Evolutionary conservation across 2,329 filamentous ascomycete species (phyloP).

Genomic region (Thelonectria rubi): DNA sequence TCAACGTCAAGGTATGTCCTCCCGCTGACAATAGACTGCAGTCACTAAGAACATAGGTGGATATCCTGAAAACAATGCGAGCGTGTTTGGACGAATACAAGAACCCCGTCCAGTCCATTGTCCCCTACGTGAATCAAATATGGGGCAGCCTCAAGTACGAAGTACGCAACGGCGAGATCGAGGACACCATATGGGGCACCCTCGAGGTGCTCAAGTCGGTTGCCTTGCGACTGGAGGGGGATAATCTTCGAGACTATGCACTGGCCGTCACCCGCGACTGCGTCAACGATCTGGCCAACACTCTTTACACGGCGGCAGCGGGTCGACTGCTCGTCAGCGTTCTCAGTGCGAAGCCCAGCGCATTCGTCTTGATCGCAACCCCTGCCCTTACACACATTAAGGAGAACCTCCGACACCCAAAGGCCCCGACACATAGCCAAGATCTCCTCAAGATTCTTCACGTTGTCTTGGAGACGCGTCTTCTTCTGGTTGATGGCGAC

Average conservation of each 20-base stretch:
- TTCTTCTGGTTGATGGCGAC: slow-evolving; percentile 48
- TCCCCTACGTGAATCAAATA: slow-evolving; percentile 59
- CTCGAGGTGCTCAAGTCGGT: slow-evolving; percentile 63
- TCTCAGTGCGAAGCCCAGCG: slow-evolving; percentile 56
- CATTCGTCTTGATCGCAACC: slow-evolving; percentile 59
- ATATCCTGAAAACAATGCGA: slow-evolving; percentile 64
- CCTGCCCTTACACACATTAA: slow-evolving; percentile 60
- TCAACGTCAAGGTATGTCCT: slow-evolving; percentile 62
- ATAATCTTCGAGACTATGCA: slow-evolving; percentile 57
- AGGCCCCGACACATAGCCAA: slow-evolving; percentile 59
- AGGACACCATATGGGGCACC: slow-evolving; percentile 65
- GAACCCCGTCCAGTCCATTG: slow-evolving; percentile 56
- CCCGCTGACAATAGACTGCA: fast-evolving
- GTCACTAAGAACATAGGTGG: slow-evolving; percentile 50
- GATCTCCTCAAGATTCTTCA: slow-evolving; percentile 62
- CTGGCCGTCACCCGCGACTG: slow-evolving; percentile 62
- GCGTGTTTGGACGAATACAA: slow-evolving; percentile 62
- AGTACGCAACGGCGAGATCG: slow-evolving; percentile 67
- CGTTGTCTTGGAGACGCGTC: slow-evolving; percentile 58
- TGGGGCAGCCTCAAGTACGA: slow-evolving; percentile 72
- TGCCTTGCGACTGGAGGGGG: slow-evolving; percentile 55
- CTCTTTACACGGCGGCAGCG: slow-evolving; percentile 61
- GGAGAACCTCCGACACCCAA: slow-evolving; percentile 60
- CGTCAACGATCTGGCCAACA: slow-evolving; percentile 61
- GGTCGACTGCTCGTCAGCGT: slow-evolving; percentile 63